Base-by-base conservation (phyloP, 148 eudicot species). In the Rhododendron simsii region DNA sequence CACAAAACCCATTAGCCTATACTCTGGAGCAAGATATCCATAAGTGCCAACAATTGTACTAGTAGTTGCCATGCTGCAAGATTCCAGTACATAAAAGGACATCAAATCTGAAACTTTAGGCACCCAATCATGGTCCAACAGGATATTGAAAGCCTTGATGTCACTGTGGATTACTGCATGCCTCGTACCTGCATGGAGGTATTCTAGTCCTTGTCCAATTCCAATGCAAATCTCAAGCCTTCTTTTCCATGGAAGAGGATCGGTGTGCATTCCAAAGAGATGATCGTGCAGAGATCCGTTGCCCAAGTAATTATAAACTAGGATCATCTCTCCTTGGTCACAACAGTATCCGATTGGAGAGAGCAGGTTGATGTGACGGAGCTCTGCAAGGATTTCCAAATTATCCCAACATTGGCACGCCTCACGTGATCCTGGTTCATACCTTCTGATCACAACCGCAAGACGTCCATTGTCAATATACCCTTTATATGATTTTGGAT, bases 101-200 rank as follows among this genome's bases (percentile, higher is more conserved):
- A 44, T 59, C 30, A 61, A 81, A 74, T 26, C 48, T 0, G 47
- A 74, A 73, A 86, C 3, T 37, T 85, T 88, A 0, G 87, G 82
- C 12, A 85, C 82, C 85, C 87, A 88, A 33, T 75, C 50, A 47
- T 85, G 33, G 61, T 85, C 87, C 61, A 88, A 77, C 30, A 88
- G 73, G 30, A 82, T 81, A 45, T 16, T 74, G 12, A 3, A 2
- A 0, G 85, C 2, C 18, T 75, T 87, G 11, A 87, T 9, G 18
- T 74, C 21, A 3, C 81, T 3, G 53, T 87, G 89, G 26, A 81
- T 75, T 26, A 87, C 59, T 0, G 5, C 23, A 0, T 84, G 80
- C 33, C 73, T 39, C 14, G 75, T 82, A 37, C 81, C 82, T 0
- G 85, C 48, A 35, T 84, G 61, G 82, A 86, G 81, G 33, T 87